Evolutionary conservation across 805 yeast genomes (phyloP), one percentile per base, ranked within the genome.

Genomic region (Lachancea fermentati): DNA sequence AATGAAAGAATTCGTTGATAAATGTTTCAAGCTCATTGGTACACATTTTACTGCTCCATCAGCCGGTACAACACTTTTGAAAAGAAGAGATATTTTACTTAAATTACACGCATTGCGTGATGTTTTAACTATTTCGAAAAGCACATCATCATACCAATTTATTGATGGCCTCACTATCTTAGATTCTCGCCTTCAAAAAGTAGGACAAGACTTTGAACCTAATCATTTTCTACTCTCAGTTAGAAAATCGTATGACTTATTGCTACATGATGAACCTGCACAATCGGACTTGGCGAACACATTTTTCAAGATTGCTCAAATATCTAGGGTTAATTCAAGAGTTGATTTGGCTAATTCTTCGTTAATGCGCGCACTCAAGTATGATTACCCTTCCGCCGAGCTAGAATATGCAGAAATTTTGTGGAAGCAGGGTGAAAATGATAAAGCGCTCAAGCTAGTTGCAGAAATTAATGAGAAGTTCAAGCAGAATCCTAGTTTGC

Each of bases 341-440:
- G 63, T 81, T 2, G 93, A 85, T 51, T 68, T 86, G 29, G 82
- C 96, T 0, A 78, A 86, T 2, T 73, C 79, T 15, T 71, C 80
- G 6, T 73, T 83, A 70, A 77, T 51, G 87, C 86, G 1, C 46
- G 64, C 51, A 43, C 46, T 39, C 24, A 43, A 58, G 17, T 49
- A 47, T 31, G 48, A 54, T 1, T 62, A 67, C 19, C 54, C 62
- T 5, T 66, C 67, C 17, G 80, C 84, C 5, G 81, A 80, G 43
- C 62, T 83, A 30, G 95, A 88, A 56, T 81, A 83, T 58, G 81
- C 96, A 0, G 79, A 84, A 42, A 69, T 93, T 6, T 61, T 87
- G 30, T 91, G 97, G 97, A 81, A 79, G 3, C 86, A 85, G 55
- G 96, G 95, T 1, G 94, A 87, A 47, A 85, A 78, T 44, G 75